These are phyloP conservation scores for Adansonia madagascariensis DNA, from an alignment of 441 rosid genomes.

Conservation along the genomic window DNA sequence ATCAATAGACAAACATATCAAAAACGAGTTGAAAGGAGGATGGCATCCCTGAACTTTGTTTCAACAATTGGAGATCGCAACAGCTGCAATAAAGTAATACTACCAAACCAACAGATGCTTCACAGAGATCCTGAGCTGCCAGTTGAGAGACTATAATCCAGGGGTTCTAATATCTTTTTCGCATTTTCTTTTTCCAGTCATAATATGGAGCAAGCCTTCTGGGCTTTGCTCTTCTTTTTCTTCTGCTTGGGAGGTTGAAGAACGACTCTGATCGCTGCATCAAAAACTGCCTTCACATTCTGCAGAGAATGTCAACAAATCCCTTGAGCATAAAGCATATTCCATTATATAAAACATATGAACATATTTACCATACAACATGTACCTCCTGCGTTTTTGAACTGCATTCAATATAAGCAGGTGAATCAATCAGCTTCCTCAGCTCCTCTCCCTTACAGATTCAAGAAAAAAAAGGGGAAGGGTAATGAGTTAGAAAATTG, in stretches of 20 bases:
- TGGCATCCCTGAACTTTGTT: constrained; percentile 33
- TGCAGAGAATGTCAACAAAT: constrained; percentile 35
- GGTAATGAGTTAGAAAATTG: background rate
- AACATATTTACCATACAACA: background rate
- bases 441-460: constrained; percentile 70
- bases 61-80: constrained; percentile 40
- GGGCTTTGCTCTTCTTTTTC: constrained; percentile 77
- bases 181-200: constrained; percentile 36
- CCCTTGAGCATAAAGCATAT: constrained; percentile 9
- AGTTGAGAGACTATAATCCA: constrained; percentile 31
- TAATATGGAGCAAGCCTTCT: constrained; percentile 73
- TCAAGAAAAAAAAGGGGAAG: background rate
- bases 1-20: constrained; percentile 43
- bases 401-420: constrained; percentile 76
- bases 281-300: constrained; percentile 79
- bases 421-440: constrained; percentile 62
- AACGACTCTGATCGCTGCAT: constrained; percentile 72
- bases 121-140: constrained; percentile 39
- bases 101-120: constrained; percentile 40
- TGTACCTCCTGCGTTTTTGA: constrained; percentile 72
- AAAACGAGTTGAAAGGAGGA: constrained; percentile 34
- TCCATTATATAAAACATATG: background rate
- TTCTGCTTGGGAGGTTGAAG: constrained; percentile 78
- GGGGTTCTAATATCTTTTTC: constrained; percentile 32
- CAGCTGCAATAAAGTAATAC: constrained; percentile 36